These are phyloP conservation scores for Psilocybe azurescens DNA, from an alignment of 768 basidiomycete species.

Conservation along the genomic window DNA sequence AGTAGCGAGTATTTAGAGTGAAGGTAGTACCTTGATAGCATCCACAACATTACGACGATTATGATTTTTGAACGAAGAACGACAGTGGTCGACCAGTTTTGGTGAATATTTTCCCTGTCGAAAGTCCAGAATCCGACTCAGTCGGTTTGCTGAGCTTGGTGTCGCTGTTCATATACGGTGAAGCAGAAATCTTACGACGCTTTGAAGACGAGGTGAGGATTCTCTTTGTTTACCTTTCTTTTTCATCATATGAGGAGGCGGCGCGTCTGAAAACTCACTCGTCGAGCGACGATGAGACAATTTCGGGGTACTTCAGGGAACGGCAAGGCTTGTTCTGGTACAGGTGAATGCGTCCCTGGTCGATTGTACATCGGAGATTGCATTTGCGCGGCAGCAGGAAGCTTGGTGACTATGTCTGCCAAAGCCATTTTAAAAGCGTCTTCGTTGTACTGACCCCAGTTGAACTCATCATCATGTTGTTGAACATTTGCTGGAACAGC, in stretches of 20 bases:
- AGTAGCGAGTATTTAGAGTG: not conserved
- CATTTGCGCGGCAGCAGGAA: slow-evolving; percentile 1
- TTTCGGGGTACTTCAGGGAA: slow-evolving; percentile 16
- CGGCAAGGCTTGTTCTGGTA: slow-evolving; percentile 20
- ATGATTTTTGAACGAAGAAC: slow-evolving; percentile 72
- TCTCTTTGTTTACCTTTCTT: slow-evolving; percentile 13
- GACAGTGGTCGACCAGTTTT: slow-evolving; percentile 46
- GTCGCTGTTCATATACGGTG: not conserved
- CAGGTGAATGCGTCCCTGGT: slow-evolving; percentile 11
- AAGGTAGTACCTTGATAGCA: slow-evolving; percentile 58
- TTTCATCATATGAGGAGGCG: slow-evolving; percentile 3
- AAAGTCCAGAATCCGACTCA: slow-evolving; percentile 1
- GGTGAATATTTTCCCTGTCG: slow-evolving; percentile 46
- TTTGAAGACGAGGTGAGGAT: not conserved
- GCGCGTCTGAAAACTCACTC: slow-evolving; percentile 2
- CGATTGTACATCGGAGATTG: slow-evolving; percentile 2
- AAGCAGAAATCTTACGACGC: not conserved
- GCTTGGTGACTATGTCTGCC: slow-evolving; percentile 16
- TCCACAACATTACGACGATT: slow-evolving; percentile 56
- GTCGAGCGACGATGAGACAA: slow-evolving; percentile 7
- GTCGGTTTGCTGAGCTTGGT: not conserved
- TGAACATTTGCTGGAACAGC: slow-evolving; percentile 16
- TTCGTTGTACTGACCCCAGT: slow-evolving; percentile 2
- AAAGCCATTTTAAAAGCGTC: slow-evolving; percentile 15
- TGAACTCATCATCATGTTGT: slow-evolving; percentile 6